Evolutionary conservation across 2,329 filamentous ascomycete species (phyloP).

Genomic region (Davidsoniella eucalypti): DNA sequence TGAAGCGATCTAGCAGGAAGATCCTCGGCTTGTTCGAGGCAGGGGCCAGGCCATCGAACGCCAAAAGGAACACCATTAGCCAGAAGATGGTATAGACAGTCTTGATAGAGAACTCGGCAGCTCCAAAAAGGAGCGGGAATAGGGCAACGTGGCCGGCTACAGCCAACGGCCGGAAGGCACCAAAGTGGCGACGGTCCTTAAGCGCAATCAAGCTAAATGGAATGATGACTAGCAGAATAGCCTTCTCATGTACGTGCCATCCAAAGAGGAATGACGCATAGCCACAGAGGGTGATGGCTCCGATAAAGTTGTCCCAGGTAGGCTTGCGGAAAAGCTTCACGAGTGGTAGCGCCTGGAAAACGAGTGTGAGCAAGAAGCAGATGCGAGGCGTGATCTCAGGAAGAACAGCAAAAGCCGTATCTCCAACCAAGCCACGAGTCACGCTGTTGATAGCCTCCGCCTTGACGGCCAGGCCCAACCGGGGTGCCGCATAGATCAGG

Average conservation of each 20-base stretch:
- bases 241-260: slow-evolving; percentile 98
- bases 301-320: slow-evolving; percentile 79
- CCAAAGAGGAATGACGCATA: slow-evolving; percentile 96
- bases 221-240: slow-evolving; percentile 82
- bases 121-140: slow-evolving; percentile 84
- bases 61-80: slow-evolving; percentile 70
- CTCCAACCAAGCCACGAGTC: slow-evolving; percentile 81
- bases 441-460: slow-evolving; percentile 67
- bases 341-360: slow-evolving; percentile 66
- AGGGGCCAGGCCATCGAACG: slow-evolving; percentile 76
- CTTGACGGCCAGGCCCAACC: slow-evolving; percentile 58
- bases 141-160: slow-evolving; percentile 90
- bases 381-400: slow-evolving; percentile 66
- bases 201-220: slow-evolving; percentile 88
- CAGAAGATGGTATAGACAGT: slow-evolving; percentile 84
- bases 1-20: slow-evolving; percentile 83
- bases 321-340: slow-evolving; percentile 67
- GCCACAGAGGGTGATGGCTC: slow-evolving; percentile 77
- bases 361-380: slow-evolving; percentile 69
- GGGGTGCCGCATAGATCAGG: slow-evolving; percentile 72
- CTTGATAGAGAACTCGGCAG: slow-evolving; percentile 86
- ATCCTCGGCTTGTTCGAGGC: slow-evolving; percentile 64
- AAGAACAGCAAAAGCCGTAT: slow-evolving; percentile 84
- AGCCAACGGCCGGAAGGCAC: slow-evolving; percentile 79
- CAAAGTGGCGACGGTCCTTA: slow-evolving; percentile 74